Evolutionary conservation across 1,139 yeast genomes (phyloP).

Genomic region (Suhomyces terraborum): DNA sequence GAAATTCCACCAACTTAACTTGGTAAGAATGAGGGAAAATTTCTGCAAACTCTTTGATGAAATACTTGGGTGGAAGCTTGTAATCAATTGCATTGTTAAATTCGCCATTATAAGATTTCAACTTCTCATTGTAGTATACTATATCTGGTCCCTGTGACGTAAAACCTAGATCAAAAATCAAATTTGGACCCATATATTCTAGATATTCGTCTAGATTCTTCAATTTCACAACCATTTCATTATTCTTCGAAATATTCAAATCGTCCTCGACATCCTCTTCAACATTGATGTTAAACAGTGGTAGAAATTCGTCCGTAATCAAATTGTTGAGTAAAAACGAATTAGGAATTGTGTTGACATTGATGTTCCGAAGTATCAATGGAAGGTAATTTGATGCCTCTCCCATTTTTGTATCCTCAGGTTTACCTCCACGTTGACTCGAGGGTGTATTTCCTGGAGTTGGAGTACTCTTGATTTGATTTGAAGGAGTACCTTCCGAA

Average conservation of each 20-base stretch:
- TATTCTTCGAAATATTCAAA: conserved; percentile 31
- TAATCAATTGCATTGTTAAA: conserved; percentile 10
- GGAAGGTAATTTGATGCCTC: conserved; percentile 61
- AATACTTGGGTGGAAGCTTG: conserved; percentile 7
- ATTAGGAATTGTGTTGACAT: conserved; percentile 60
- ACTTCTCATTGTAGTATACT: conserved; percentile 12
- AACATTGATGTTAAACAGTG: conserved; percentile 37
- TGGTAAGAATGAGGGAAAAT: conserved; percentile 40
- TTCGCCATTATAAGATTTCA: neutral
- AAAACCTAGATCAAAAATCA: conserved; percentile 42
- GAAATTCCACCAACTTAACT: conserved; percentile 36
- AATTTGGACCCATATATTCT: conserved; percentile 34
- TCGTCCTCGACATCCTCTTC: conserved; percentile 40
- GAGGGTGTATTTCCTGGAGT: conserved; percentile 9
- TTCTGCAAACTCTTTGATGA: conserved; percentile 18
- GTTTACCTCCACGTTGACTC: conserved; percentile 8
- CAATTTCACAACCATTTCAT: conserved; percentile 32
- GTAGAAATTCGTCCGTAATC: conserved; percentile 13
- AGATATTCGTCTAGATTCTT: conserved; percentile 38
- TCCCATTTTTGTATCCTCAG: conserved; percentile 18
- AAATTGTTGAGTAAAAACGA: conserved; percentile 43
- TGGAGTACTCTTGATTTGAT: conserved; percentile 6
- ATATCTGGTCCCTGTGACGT: conserved; percentile 21
- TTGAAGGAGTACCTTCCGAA: conserved; percentile 5
- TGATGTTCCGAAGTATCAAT: conserved; percentile 61